phyloP scores from a whole-genome alignment of 805 yeast genomes.

The Barnettozyma sucrosica region DNA sequence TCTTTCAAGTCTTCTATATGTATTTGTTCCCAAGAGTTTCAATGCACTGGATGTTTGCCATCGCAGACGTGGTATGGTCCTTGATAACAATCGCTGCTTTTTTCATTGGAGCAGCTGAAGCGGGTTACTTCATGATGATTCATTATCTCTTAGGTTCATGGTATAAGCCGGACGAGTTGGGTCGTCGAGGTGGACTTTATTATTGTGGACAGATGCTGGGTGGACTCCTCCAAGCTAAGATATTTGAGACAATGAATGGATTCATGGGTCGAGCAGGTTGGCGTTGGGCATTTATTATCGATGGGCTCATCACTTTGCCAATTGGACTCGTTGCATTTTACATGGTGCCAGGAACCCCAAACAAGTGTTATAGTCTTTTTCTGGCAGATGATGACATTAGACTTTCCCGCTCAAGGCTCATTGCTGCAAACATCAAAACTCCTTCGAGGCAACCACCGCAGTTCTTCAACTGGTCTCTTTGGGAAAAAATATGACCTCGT shows the following conservation, averaged over 20 bases:
- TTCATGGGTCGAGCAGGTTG: slow-evolving; percentile 11
- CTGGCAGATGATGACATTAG: neutral
- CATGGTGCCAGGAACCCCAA: neutral
- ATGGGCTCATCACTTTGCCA: slow-evolving; percentile 6
- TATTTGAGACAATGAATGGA: slow-evolving; percentile 6
- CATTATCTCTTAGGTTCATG: slow-evolving; percentile 30
- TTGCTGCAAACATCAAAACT: neutral
- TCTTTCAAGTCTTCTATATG: slow-evolving; percentile 63
- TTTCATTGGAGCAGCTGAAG: slow-evolving; percentile 64
- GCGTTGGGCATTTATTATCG: slow-evolving; percentile 16
- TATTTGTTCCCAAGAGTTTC: slow-evolving; percentile 52
- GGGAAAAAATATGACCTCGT: neutral
- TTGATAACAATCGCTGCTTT: slow-evolving; percentile 52
- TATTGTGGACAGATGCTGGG: slow-evolving; percentile 16
- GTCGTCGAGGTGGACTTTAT: slow-evolving; percentile 27
- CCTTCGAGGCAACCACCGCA: neutral
- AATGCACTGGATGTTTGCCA: slow-evolving; percentile 41
- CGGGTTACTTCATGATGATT: slow-evolving; percentile 47
- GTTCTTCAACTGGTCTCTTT: neutral
- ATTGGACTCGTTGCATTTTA: neutral
- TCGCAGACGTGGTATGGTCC: slow-evolving; percentile 64
- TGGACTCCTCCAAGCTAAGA: slow-evolving; percentile 34
- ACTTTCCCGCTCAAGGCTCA: neutral
- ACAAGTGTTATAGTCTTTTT: neutral
- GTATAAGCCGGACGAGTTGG: slow-evolving; percentile 32